Conservation (phyloP, 352 stramenopile species). For the Pythium guiyangense region DNA sequence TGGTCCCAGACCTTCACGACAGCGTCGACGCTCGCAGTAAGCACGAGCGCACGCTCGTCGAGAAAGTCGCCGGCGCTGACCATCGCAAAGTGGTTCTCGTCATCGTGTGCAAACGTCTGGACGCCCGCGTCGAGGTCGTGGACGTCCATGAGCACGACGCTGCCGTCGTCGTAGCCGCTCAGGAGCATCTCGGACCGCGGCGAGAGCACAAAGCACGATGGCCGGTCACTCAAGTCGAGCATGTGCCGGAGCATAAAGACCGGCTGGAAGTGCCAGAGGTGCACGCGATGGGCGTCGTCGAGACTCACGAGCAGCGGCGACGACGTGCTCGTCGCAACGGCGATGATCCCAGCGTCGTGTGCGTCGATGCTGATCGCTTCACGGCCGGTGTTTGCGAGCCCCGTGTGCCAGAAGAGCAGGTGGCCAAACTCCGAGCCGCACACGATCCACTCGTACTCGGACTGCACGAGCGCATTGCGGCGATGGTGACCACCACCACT, state of each 20-base stretch:
- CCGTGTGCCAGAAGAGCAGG: slow-evolving; percentile 69
- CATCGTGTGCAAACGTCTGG: slow-evolving; percentile 26
- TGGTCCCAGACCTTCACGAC: slow-evolving; percentile 74
- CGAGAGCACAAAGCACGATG: slow-evolving; percentile 48
- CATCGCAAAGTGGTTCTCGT: slow-evolving; percentile 56
- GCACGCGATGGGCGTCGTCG: slow-evolving; percentile 31
- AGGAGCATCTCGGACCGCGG: slow-evolving; percentile 50
- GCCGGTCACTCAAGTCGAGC: slow-evolving; percentile 39
- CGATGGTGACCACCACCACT: not conserved
- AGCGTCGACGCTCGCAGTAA: slow-evolving; percentile 67
- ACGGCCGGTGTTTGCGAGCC: slow-evolving; percentile 27
- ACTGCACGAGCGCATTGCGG: slow-evolving; percentile 31
- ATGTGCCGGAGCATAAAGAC: slow-evolving; percentile 47
- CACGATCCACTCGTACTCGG: slow-evolving; percentile 57
- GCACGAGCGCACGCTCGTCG: slow-evolving; percentile 42
- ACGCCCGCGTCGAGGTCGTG: slow-evolving; percentile 22
- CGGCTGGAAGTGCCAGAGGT: slow-evolving; percentile 59
- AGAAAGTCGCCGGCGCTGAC: slow-evolving; percentile 61
- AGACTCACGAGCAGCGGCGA: slow-evolving; percentile 55
- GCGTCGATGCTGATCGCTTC: slow-evolving; percentile 48
- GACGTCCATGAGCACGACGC: slow-evolving; percentile 44
- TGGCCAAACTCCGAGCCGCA: slow-evolving; percentile 61
- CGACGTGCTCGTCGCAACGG: slow-evolving; percentile 32
- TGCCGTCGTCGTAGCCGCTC: slow-evolving; percentile 58
- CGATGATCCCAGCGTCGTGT: slow-evolving; percentile 43